A percentile compares a stretch with the other conserved stretches of the same genome.
Conservation (phyloP, 2,329 filamentous ascomycete genomes). For the Ophiostoma ulmi region DNA sequence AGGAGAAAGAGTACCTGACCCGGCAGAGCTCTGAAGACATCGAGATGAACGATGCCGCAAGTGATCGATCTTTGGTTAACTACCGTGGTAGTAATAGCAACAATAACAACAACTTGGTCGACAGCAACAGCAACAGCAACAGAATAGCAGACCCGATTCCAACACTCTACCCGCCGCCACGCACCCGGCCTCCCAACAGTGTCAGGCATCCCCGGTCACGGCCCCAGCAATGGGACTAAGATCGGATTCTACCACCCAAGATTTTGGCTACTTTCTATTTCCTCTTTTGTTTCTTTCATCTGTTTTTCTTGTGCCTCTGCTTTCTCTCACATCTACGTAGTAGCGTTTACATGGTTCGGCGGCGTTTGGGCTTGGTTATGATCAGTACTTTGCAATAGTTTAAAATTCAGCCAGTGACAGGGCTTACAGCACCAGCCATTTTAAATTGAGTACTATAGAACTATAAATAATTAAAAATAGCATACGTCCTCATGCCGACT, state of each 20-base stretch:
- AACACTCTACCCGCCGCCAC: constrained; percentile 20
- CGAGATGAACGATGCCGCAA: constrained; percentile 25
- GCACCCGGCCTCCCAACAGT: constrained; percentile 16
- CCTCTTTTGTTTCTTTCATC: background rate
- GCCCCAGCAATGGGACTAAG: constrained; percentile 15
- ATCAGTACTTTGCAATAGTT: background rate
- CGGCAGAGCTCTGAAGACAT: constrained; percentile 21
- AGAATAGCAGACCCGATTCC: background rate
- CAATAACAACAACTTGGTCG: background rate
- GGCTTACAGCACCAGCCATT: constrained; percentile 1
- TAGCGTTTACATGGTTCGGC: background rate
- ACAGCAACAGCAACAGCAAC: background rate
- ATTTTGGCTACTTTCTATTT: background rate
- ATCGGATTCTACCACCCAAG: background rate
- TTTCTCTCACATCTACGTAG: background rate
- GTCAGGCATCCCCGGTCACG: constrained; percentile 8
- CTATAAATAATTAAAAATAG: too few relatives aligned
- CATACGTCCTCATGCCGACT: background rate
- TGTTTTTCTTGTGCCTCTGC: background rate
- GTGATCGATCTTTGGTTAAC: constrained; percentile 24
- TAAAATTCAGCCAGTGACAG: background rate
- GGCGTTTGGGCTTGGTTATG: background rate
- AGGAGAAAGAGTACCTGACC: constrained; percentile 20
- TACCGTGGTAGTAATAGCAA: background rate
- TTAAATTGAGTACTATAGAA: too few relatives aligned